Evolutionary conservation across 306 rosid genomes (phyloP), one percentile per base, ranked within the genome.

Genomic region (Erythrophleum fordii): DNA sequence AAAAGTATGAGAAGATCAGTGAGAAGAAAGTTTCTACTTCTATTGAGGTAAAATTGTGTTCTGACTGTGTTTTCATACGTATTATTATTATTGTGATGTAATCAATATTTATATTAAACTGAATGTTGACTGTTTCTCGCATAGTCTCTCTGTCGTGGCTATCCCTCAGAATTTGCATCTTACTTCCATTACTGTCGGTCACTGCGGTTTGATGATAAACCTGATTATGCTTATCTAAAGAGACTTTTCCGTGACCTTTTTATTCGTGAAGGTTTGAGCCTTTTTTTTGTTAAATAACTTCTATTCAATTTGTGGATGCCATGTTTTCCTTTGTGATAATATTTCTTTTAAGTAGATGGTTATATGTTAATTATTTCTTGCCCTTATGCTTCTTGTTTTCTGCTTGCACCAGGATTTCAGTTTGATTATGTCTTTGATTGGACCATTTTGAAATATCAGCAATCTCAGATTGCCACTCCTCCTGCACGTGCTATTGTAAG

Each of bases 341-440:
- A 17, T 71, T 48, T 75, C 67, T 41, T 37, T 75, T 23, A 22
- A 22, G 29, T 56, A n/a, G 25, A 69, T 78, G 45, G 61, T 25
- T 58, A 1, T 58, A 1, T 25, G 34, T 56, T 56, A 23, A 11
- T 58, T 34, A 22, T 41, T 11, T 78, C 46, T 77, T 14, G 67
- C 42, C 51, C 18, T 66, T 74, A 64, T 48, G 69, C 42, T 31
- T 81, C 64, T 53, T 37, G 11, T 53, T 81, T 13, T 86, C 55
- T 71, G 71, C 39, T 83, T 81, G 60, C 80, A 73, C 46, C 91
- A 93, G 99, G 98, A 29, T 91, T 95, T 82, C 99, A 95, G 88
- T 95, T 95, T 81, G 99, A 93, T 88, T 91, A 95, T 73, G 92
- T 95, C 83, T 95, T 95, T 73, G 98, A 95, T 88, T 95, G 99